phyloP scores from a whole-genome alignment of 192 early-diverging fungal genomes.

The Backusella psychrophila region DNA sequence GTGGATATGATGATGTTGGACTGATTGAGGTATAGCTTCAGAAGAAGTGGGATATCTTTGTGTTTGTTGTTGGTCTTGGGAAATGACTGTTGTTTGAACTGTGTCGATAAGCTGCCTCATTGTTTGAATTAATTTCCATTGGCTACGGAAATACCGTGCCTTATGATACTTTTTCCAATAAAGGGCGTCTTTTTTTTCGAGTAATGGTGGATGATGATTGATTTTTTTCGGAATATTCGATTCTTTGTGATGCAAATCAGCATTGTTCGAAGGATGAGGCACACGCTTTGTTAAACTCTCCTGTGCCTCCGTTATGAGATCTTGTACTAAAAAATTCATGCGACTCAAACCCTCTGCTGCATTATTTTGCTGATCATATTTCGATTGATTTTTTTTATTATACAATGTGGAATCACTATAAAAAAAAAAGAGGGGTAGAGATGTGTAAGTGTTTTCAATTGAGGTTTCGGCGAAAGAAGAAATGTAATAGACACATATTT shows the following conservation, averaged over 20 bases:
- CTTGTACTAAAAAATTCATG: neutral
- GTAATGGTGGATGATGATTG: neutral
- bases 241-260: neutral
- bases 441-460: neutral
- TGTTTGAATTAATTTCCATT: slow-evolving; percentile 8
- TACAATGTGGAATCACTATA: neutral
- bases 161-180: neutral
- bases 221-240: neutral
- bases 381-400: neutral
- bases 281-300: neutral
- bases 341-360: neutral
- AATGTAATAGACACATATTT: neutral
- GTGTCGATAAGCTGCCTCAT: neutral
- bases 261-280: neutral
- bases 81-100: slow-evolving; percentile 2
- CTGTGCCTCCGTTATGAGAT: slow-evolving; percentile 1
- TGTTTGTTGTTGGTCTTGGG: neutral
- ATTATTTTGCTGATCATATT: neutral
- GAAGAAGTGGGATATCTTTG: neutral
- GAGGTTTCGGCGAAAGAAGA: neutral
- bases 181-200: neutral
- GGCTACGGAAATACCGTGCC: neutral
- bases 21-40: neutral
- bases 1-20: neutral
- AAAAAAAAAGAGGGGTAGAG: neutral